Evolutionary conservation across 352 stramenopile species (phyloP).

Genomic region (Pythium folliculosum): DNA sequence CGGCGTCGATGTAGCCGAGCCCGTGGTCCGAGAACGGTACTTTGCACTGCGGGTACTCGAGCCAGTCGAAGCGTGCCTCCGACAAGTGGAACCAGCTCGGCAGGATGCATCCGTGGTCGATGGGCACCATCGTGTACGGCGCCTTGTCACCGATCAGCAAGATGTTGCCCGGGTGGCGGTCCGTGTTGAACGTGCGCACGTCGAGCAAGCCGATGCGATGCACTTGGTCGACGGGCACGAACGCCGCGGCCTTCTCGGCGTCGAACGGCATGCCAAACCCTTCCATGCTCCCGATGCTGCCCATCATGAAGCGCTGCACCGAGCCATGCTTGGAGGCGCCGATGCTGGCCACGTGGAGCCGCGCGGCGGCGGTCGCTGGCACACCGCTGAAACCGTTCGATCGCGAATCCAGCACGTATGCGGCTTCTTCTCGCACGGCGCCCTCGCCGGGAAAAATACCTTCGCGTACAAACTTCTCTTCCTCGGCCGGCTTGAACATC

Average conservation of each 20-base stretch:
- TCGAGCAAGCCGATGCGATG: constrained; percentile 85
- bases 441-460: constrained; percentile 68
- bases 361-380: constrained; percentile 69
- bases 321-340: constrained; percentile 61
- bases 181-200: constrained; percentile 84
- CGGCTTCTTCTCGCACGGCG: constrained; percentile 72
- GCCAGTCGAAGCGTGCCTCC: constrained; percentile 79
- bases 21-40: constrained; percentile 49
- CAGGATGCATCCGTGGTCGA: constrained; percentile 78
- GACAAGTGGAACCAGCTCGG: constrained; percentile 82
- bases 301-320: constrained; percentile 82
- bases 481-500: constrained; percentile 80
- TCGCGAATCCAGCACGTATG: constrained; percentile 72
- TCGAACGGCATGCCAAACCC: constrained; percentile 82
- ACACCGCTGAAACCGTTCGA: constrained; percentile 77
- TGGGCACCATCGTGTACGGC: constrained; percentile 77
- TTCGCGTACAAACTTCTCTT: constrained; percentile 79
- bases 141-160: constrained; percentile 75
- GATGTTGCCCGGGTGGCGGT: constrained; percentile 84
- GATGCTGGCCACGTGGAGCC: constrained; percentile 51
- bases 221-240: constrained; percentile 75
- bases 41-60: constrained; percentile 74
- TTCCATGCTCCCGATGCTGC: constrained; percentile 77
- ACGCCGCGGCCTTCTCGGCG: constrained; percentile 52
- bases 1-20: constrained; percentile 52